Conservation (phyloP, 2,329 filamentous ascomycete genomes). For the Apiospora pterosperma region DNA sequence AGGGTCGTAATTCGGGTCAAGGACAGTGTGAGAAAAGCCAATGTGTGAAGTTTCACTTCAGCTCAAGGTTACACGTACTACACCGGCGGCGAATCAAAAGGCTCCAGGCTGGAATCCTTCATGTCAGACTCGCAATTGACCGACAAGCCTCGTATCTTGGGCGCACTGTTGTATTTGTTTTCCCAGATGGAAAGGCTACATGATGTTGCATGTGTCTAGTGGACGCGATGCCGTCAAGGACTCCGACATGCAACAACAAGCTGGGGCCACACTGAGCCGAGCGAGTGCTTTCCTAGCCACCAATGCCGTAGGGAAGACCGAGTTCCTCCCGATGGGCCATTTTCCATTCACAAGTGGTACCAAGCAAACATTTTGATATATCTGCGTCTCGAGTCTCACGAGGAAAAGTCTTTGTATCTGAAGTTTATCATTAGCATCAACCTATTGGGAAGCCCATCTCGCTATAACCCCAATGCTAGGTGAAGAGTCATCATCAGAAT, state of each 20-base stretch:
- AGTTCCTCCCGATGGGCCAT: neutral
- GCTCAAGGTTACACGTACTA: too few species aligned
- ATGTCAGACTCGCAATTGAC: neutral
- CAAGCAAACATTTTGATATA: neutral
- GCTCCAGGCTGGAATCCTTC: neutral
- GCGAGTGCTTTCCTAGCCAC: too few species aligned
- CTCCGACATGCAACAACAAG: too few species aligned
- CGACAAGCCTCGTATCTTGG: neutral
- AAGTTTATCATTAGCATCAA: slow-evolving; percentile 2
- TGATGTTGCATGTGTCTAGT: too few species aligned
- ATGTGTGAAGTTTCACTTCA: too few species aligned
- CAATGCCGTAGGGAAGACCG: neutral
- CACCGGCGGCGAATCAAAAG: neutral
- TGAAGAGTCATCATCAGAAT: neutral
- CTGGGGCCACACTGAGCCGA: too few species aligned
- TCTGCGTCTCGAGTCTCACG: neutral
- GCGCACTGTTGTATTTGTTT: neutral
- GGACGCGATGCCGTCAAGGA: too few species aligned
- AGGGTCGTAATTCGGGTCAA: neutral
- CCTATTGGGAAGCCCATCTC: neutral
- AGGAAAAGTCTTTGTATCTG: neutral
- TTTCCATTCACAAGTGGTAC: too few species aligned
- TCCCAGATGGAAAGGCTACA: too few species aligned
- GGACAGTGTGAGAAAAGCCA: too few species aligned
- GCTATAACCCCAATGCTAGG: neutral